Percentiles rank a stretch among this genome's conserved stretches.
phyloP scores from a whole-genome alignment of 306 rosid genomes.

The Gleditsia sinensis region DNA sequence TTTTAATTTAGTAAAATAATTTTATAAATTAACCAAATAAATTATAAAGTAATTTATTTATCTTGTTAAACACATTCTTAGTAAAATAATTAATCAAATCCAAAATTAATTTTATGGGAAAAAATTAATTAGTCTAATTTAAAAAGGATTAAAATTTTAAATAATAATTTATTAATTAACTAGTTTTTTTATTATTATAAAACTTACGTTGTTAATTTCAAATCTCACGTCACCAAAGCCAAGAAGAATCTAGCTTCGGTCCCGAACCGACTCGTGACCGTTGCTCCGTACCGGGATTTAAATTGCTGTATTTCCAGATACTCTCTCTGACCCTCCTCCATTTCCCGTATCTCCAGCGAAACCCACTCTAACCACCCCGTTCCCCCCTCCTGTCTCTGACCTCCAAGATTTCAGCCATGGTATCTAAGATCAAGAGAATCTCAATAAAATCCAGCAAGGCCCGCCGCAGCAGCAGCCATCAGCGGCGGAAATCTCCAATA shows the following conservation, averaged over 20 bases:
- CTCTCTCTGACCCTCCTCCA: background rate
- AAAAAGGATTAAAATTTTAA: no score
- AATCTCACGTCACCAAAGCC: no score
- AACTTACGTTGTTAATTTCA: background rate
- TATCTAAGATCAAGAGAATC: slow-evolving; percentile 53
- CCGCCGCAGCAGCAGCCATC: slow-evolving; percentile 35
- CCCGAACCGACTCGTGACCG: background rate
- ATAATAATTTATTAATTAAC: no score
- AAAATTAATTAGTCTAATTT: no score
- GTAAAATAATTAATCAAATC: no score
- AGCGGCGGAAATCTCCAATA: slow-evolving; percentile 40
- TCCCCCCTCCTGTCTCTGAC: background rate
- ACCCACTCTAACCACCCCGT: background rate
- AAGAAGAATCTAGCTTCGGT: background rate
- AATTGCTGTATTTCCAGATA: background rate
- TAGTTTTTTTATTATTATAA: no score
- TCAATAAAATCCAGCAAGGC: slow-evolving; percentile 40
- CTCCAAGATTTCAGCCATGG: slow-evolving; percentile 41
- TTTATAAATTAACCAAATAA: no score
- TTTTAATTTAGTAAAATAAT: no score
- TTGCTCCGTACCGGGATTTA: slow-evolving; percentile 3
- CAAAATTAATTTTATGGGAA: no score
- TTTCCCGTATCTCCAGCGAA: background rate
- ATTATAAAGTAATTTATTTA: no score
- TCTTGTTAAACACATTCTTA: no score